phyloP scores from a whole-genome alignment of 306 rosid genomes.

The Urtica urens region DNA sequence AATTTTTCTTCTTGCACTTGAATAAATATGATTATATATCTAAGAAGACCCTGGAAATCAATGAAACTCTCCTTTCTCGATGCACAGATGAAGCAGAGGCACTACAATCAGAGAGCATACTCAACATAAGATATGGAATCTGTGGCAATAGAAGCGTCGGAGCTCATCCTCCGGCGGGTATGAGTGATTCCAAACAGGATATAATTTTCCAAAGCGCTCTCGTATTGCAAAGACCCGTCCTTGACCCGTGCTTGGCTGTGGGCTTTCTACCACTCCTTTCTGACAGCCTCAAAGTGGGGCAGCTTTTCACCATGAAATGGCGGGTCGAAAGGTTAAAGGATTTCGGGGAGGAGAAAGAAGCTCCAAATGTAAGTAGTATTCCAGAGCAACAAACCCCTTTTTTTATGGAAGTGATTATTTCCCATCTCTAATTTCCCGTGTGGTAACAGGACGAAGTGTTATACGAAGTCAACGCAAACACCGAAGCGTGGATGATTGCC shows the following conservation, averaged over 20 bases:
- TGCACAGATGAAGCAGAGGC: constrained; percentile 40
- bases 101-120: constrained; percentile 50
- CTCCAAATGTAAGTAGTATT: constrained; percentile 3
- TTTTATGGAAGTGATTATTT: not conserved
- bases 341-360: constrained; percentile 33
- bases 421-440: constrained; percentile 11
- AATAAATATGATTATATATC: not conserved
- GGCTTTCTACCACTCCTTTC: constrained; percentile 98
- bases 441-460: constrained; percentile 72
- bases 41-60: not conserved
- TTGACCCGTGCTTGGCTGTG: constrained; percentile 85
- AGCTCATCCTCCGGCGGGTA: constrained; percentile 69
- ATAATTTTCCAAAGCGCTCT: constrained; percentile 74
- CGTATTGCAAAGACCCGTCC: constrained; percentile 87
- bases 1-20: constrained; percentile 6
- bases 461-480: constrained; percentile 73
- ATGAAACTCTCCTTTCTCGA: not conserved
- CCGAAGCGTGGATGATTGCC: constrained; percentile 94
- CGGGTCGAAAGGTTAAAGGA: constrained; percentile 83
- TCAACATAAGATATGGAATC: constrained; percentile 73
- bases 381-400: too few relatives aligned
- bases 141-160: constrained; percentile 73
- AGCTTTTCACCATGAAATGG: constrained; percentile 87
- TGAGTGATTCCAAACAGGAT: constrained; percentile 42
- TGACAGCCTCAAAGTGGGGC: constrained; percentile 74